Percentiles rank a stretch among this genome's conserved stretches.
phyloP scores from a whole-genome alignment of 768 basidiomycete genomes.

The Boletellus ananiceps region DNA sequence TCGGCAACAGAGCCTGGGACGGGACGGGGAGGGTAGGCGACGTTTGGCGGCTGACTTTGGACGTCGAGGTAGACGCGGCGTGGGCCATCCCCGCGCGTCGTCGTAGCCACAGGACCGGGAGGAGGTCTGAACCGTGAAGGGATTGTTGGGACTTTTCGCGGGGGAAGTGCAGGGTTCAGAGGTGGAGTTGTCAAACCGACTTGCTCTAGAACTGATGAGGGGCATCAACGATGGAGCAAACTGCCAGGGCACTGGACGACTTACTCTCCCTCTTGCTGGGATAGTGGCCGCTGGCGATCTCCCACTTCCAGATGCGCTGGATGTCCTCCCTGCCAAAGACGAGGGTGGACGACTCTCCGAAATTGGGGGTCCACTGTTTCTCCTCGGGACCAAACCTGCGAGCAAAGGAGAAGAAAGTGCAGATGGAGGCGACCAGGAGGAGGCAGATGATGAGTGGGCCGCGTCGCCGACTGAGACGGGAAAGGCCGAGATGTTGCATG shows the following conservation, averaged over 20 bases:
- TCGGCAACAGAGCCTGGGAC: constrained; percentile 81
- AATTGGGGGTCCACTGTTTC: constrained; percentile 58
- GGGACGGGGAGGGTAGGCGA: constrained; percentile 86
- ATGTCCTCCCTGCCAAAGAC: constrained; percentile 75
- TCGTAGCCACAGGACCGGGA: constrained; percentile 44
- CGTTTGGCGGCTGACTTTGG: constrained; percentile 52
- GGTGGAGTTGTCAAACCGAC: constrained; percentile 53
- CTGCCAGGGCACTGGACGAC: constrained; percentile 26
- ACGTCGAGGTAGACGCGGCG: constrained; percentile 76
- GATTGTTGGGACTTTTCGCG: constrained; percentile 40
- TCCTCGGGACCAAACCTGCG: constrained; percentile 58
- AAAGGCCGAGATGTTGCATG: constrained; percentile 51
- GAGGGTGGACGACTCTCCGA: constrained; percentile 63
- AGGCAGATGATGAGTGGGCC: constrained; percentile 51
- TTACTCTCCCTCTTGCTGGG: constrained; percentile 75
- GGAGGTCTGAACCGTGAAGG: constrained; percentile 47
- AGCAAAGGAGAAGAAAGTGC: constrained; percentile 55
- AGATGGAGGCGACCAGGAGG: constrained; percentile 43
- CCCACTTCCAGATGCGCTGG: constrained; percentile 93
- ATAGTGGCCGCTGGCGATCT: constrained; percentile 89
- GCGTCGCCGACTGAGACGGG: constrained; percentile 55
- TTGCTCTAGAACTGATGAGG: constrained; percentile 59
- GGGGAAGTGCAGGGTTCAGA: constrained; percentile 73
- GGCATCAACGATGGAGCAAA: neutral
- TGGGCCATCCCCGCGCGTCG: constrained; percentile 70